Percentiles rank a stretch among this genome's conserved stretches.
Evolutionary conservation across 108 stramenopile genomes (phyloP).

Genomic region (Chaetoceros muelleri): DNA sequence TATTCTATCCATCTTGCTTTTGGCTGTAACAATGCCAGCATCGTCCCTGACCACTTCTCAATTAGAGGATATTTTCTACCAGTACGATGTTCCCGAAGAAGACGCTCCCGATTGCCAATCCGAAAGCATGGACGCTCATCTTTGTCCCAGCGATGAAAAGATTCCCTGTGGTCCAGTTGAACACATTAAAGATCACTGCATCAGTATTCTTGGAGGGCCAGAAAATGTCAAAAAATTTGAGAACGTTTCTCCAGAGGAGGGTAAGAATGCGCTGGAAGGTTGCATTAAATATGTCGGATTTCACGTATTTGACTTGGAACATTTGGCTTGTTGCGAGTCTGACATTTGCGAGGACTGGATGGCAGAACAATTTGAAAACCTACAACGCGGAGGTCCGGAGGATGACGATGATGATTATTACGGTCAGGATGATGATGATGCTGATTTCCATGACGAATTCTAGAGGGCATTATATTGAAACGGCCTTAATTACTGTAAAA

Average conservation of each 20-base stretch:
- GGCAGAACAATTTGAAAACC: neutral
- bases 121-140: neutral
- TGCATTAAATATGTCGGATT: neutral
- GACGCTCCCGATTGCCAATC: neutral
- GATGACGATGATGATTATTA: constrained; percentile 4
- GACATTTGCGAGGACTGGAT: neutral
- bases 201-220: neutral
- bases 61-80: neutral
- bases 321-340: neutral
- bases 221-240: neutral
- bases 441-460: too few relatives aligned
- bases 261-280: neutral
- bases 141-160: neutral
- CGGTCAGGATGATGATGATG: constrained; percentile 1
- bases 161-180: neutral
- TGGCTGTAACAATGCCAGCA: too few relatives aligned
- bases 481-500: too few relatives aligned
- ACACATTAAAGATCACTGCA: neutral
- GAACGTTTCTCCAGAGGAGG: neutral
- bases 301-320: neutral
- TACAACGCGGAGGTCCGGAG: neutral
- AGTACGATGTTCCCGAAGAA: neutral
- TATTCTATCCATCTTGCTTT: too few relatives aligned
- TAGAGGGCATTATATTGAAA: too few relatives aligned
- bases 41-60: neutral